Conservation (phyloP, 73 alveolate species). For the Symbiodinium natans region DNA sequence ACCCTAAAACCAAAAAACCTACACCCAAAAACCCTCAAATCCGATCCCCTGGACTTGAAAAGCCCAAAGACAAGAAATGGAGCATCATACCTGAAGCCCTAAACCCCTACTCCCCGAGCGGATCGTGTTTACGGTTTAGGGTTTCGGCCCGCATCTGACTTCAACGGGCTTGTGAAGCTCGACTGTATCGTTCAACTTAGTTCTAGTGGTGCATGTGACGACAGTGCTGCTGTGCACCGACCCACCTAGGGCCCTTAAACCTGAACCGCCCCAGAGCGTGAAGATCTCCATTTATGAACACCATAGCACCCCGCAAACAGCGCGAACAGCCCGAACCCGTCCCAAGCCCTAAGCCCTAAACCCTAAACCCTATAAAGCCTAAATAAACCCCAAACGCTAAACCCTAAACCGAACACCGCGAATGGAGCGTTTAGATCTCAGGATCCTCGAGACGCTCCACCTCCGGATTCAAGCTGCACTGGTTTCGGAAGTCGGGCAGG, state of each 20-base stretch:
- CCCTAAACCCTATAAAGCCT: neutral
- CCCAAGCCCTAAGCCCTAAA: neutral
- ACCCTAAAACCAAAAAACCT: no score
- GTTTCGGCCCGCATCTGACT: no score
- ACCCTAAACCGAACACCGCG: neutral
- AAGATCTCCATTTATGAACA: no score
- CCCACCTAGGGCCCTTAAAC: neutral
- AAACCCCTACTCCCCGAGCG: neutral
- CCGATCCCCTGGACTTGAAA: no score
- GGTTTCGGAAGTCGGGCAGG: neutral
- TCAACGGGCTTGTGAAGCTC: no score
- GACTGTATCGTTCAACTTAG: no score
- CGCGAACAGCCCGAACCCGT: neutral
- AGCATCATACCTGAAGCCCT: neutral
- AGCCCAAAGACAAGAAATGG: no score
- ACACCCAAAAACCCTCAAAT: no score
- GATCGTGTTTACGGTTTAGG: no score
- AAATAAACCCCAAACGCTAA: neutral
- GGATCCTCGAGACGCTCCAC: slow-evolving; percentile 73
- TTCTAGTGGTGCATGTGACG: no score
- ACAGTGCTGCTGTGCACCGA: neutral
- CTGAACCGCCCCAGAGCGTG: neutral
- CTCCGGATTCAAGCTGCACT: slow-evolving; percentile 36
- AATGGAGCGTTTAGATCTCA: neutral
- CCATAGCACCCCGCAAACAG: neutral